phyloP scores from a whole-genome alignment of 139 green algal genomes.

The Closterium sp. region DNA sequence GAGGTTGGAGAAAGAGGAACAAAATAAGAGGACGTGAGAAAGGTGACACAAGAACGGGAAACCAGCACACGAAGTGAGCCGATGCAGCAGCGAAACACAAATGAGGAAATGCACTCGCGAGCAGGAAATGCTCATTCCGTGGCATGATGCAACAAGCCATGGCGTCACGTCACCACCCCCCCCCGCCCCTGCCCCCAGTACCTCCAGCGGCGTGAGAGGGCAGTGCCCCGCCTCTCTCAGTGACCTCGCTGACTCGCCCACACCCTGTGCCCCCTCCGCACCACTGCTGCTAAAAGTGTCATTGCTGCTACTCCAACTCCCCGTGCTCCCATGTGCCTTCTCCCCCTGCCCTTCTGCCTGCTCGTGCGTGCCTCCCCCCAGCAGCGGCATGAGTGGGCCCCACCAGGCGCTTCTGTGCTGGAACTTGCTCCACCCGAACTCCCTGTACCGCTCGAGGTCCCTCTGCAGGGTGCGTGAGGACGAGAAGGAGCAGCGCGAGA shows the following conservation, averaged over 20 bases:
- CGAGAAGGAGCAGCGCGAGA: background rate
- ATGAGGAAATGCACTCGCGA: too few relatives aligned
- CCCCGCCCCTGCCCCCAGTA: too few relatives aligned
- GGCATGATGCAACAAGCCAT: too few relatives aligned
- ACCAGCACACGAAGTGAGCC: too few relatives aligned
- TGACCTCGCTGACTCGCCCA: background rate
- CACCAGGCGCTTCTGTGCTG: background rate
- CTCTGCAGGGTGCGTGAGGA: background rate
- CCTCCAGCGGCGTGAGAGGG: background rate
- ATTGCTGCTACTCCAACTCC: too few relatives aligned
- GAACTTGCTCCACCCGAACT: background rate
- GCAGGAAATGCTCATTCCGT: too few relatives aligned
- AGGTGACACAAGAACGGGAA: too few relatives aligned
- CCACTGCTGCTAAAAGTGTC: background rate
- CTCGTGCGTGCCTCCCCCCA: background rate
- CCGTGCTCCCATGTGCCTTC: too few relatives aligned
- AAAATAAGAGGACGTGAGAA: too few relatives aligned
- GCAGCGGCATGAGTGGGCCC: too few relatives aligned
- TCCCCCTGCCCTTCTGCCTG: background rate
- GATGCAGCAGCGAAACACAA: too few relatives aligned
- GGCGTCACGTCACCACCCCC: background rate
- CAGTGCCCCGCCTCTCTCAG: background rate
- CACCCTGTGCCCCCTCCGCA: background rate
- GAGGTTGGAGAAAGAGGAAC: too few relatives aligned
- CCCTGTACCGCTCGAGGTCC: background rate